These are phyloP conservation scores for Aegilops longissima DNA, from an alignment of 176 grass and related monocot genomes.

Conservation along the genomic window DNA sequence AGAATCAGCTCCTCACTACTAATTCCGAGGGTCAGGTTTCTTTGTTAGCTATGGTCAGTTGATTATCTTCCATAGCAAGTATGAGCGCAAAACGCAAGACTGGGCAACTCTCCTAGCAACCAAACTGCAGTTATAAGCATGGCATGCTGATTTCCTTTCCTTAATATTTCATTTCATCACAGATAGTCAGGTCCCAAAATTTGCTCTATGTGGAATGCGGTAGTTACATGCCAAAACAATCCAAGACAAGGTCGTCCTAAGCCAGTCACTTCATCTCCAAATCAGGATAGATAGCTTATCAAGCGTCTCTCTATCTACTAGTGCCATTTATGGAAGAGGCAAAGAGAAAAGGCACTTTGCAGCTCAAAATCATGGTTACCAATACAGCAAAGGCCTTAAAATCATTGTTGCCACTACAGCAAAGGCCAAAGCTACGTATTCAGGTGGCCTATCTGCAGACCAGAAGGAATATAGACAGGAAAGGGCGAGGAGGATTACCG, in stretches of 20 bases:
- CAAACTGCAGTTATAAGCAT: not conserved
- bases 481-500: slow-evolving; percentile 42
- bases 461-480: not conserved
- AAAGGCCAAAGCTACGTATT: not conserved
- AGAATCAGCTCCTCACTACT: not conserved
- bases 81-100: not conserved
- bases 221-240: not conserved
- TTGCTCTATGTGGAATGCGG: not conserved
- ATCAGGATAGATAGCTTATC: not conserved
- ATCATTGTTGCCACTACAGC: not conserved
- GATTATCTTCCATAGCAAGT: slow-evolving; percentile 14
- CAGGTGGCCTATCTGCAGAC: not conserved
- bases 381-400: not conserved
- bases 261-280: not conserved
- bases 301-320: not conserved
- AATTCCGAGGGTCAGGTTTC: not conserved
- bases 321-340: not conserved
- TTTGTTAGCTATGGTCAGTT: slow-evolving; percentile 7
- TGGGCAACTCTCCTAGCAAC: not conserved
- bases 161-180: not conserved
- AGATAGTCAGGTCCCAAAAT: not conserved
- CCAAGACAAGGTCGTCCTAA: not conserved
- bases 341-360: not conserved
- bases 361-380: not conserved
- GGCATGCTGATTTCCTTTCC: not conserved